A percentile compares a stretch with the other conserved stretches of the same genome.
These are phyloP conservation scores for Arthrobotrys sinensis DNA, from an alignment of 2,329 filamentous ascomycete species.

Conservation along the genomic window DNA sequence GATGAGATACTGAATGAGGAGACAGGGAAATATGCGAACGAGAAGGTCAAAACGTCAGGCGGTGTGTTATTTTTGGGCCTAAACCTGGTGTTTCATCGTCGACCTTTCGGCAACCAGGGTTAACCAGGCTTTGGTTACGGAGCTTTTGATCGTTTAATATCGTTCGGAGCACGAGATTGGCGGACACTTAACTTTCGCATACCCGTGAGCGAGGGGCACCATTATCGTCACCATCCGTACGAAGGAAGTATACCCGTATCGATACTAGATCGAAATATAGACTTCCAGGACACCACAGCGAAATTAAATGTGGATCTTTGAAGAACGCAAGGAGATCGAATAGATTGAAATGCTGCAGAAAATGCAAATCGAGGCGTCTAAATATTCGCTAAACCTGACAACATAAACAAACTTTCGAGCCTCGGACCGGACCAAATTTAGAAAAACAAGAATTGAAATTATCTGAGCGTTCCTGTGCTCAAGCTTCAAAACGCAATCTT, in stretches of 20 bases:
- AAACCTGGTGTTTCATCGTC: constrained; percentile 47
- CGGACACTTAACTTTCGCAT: constrained; percentile 51
- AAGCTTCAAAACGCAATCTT: constrained; percentile 25
- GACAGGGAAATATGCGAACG: constrained; percentile 28
- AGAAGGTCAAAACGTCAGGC: constrained; percentile 61
- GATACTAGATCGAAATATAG: constrained; percentile 55
- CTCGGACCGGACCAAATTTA: constrained; percentile 19
- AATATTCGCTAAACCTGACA: constrained; percentile 23
- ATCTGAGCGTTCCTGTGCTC: constrained; percentile 32
- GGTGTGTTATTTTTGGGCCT: constrained; percentile 57
- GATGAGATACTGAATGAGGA: constrained; percentile 34
- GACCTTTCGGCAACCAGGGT: constrained; percentile 52
- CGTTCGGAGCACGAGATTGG: constrained; percentile 54
- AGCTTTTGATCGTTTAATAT: constrained; percentile 46
- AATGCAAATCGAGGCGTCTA: constrained; percentile 7
- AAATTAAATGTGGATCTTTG: constrained; percentile 52
- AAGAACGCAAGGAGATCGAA: not conserved
- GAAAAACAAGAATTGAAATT: constrained; percentile 10
- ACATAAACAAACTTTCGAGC: constrained; percentile 8
- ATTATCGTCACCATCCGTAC: constrained; percentile 37
- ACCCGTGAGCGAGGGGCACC: constrained; percentile 38
- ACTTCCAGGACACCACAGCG: constrained; percentile 13
- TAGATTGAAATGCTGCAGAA: constrained; percentile 21
- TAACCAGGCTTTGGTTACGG: constrained; percentile 45
- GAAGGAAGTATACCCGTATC: constrained; percentile 51